Base-by-base conservation (phyloP, 192 early-diverging fungal species). In the Umbelopsis ramanniana region DNA sequence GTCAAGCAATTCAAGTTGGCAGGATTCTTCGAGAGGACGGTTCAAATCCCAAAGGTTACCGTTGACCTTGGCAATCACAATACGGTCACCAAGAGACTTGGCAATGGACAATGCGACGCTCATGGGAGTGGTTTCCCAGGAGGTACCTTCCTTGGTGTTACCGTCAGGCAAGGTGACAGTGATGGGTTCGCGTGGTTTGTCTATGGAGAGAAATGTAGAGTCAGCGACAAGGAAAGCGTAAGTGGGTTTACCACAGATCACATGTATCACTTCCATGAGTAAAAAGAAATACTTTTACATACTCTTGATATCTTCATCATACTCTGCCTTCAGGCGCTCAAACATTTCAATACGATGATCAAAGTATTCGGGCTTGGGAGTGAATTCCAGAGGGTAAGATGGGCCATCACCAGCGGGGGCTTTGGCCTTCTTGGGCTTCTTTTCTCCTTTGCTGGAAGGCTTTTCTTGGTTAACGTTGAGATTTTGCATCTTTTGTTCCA, bases 121-220 rank as follows among this genome's bases (percentile, higher is more conserved):
- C 85, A 98, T 81, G 8, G 97, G 97, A 21, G 93, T 94, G 46
- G 97, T 98, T 80, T 99, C 97, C 93, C 93, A 99, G 21, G 96
- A 79, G 37, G 73, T 90, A 66, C 91, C 97, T 69, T 93, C 89
- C 55, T 93, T 89, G 71, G 79, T 82, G 47, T 86, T 83, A 45
- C 94, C 96, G 76, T 98, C 94, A 57, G 94, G 95, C 40, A 99
- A 87, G 43, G 93, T 96, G 75, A 99, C 85, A 48, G 81, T 88
- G 80, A 95, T 94, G 67, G 84, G 77, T 68, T 86, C 89, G 54
- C 93, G 91, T 24, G 92, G 89, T 76, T 91, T 88, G 37, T 86
- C 91, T 92, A 82, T 38, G 63, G 38, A 43, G 40, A 43, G 6
- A 6, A 43, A 12, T 4, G 11, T n/a, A n/a, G n/a, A n/a, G 40